phyloP scores from a whole-genome alignment of 768 basidiomycete species.

The Tephrocybe rancida region DNA sequence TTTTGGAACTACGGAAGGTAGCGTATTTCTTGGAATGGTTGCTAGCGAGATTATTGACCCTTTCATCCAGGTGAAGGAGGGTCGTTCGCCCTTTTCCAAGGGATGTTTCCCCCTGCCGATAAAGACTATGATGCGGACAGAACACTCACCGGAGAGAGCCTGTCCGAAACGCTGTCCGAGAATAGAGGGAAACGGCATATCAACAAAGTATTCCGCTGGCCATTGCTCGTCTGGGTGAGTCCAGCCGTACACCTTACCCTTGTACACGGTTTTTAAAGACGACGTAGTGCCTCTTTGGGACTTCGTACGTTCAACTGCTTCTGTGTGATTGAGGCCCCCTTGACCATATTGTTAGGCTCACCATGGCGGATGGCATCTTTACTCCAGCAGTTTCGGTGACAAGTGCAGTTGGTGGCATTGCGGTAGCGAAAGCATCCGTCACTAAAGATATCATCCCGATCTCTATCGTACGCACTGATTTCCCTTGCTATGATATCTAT shows the following conservation, averaged over 20 bases:
- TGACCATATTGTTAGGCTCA: constrained; percentile 37
- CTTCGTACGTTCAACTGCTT: constrained; percentile 34
- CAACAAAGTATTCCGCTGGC: constrained; percentile 42
- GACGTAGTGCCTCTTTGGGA: constrained; percentile 56
- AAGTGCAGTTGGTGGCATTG: constrained; percentile 70
- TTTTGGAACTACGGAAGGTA: constrained; percentile 56
- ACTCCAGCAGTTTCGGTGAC: constrained; percentile 73
- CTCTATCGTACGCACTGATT: constrained; percentile 58
- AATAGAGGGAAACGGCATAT: constrained; percentile 21
- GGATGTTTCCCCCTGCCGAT: constrained; percentile 52
- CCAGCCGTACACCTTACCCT: neutral
- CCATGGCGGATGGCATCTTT: constrained; percentile 69
- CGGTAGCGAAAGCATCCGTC: constrained; percentile 56
- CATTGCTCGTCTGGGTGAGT: constrained; percentile 58
- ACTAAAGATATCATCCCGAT: constrained; percentile 51
- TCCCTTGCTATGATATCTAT: neutral
- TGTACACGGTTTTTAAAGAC: constrained; percentile 17
- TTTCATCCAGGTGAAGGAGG: constrained; percentile 66
- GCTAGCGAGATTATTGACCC: neutral
- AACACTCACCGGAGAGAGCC: constrained; percentile 53
- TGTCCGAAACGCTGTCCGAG: constrained; percentile 12
- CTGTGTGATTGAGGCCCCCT: neutral
- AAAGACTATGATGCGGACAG: constrained; percentile 51
- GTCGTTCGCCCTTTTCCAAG: constrained; percentile 64
- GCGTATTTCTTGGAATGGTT: no score